Percentiles rank a stretch among this genome's conserved stretches.
These are phyloP conservation scores for Bacterosira constricta DNA, from an alignment of 108 stramenopile genomes.

Conservation along the genomic window DNA sequence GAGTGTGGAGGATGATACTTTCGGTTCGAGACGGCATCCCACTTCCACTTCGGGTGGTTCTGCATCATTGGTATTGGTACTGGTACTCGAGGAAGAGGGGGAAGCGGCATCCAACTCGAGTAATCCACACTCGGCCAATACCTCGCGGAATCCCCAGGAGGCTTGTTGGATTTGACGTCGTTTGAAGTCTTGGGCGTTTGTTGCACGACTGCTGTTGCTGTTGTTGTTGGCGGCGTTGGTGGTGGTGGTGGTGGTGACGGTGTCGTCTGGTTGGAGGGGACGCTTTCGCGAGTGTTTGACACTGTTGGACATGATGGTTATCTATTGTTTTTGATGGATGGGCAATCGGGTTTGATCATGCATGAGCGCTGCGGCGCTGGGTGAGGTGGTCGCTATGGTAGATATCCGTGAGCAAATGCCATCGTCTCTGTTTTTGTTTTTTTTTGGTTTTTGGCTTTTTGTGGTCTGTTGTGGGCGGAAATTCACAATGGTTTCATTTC, in stretches of 20 bases:
- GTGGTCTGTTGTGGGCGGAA: too few species aligned
- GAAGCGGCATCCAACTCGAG: constrained; percentile 9
- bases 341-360: too few species aligned
- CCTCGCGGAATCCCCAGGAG: constrained; percentile 44
- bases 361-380: too few species aligned
- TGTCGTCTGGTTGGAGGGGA: not conserved
- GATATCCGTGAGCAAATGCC: too few species aligned
- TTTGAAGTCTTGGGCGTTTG: constrained; percentile 19
- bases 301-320: not conserved
- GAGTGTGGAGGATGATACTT: constrained; percentile 17
- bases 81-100: not conserved
- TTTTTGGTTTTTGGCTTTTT: too few species aligned
- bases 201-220: not conserved
- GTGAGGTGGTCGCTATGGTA: too few species aligned
- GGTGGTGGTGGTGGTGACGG: not conserved
- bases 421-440: too few species aligned
- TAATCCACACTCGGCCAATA: constrained; percentile 44
- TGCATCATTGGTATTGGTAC: too few species aligned
- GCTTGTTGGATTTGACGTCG: constrained; percentile 40
- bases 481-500: too few species aligned
- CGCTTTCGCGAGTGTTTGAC: not conserved
- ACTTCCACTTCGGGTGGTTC: not conserved
- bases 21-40: constrained; percentile 33
- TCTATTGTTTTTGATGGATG: too few species aligned
- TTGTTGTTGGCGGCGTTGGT: not conserved